A percentile compares a stretch with the other conserved stretches of the same genome.
These are phyloP conservation scores for Mollisiaceae sp. DNA, from an alignment of 2,329 filamentous ascomycete species.

Conservation along the genomic window DNA sequence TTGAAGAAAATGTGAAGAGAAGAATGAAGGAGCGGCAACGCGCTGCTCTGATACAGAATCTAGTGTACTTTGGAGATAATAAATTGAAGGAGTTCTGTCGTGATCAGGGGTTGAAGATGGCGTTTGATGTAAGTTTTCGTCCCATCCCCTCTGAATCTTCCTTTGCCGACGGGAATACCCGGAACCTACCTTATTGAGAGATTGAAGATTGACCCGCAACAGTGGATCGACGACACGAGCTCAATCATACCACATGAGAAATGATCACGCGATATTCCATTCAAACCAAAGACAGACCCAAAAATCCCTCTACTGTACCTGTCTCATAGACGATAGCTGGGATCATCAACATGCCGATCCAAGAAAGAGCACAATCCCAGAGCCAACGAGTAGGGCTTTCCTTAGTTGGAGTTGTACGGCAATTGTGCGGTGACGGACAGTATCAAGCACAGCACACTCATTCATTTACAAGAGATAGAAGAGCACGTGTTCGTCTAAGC, in stretches of 20 bases:
- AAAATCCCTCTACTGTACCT: neutral
- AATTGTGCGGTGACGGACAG: too few relatives aligned
- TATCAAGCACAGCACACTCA: neutral
- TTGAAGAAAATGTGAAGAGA: conserved; percentile 35
- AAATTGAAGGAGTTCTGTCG: conserved; percentile 35
- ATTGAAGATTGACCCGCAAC: neutral
- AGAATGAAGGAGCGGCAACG: conserved; percentile 35
- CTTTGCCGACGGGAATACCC: neutral
- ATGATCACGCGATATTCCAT: neutral
- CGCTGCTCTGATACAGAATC: conserved; percentile 34
- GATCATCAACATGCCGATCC: neutral
- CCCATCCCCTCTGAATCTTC: neutral
- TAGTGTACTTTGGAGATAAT: conserved; percentile 38
- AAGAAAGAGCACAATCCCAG: neutral
- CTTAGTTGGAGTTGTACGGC: neutral
- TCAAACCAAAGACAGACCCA: neutral
- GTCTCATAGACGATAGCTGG: neutral
- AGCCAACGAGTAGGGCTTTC: neutral
- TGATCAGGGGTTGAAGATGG: conserved; percentile 33
- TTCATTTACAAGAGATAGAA: neutral
- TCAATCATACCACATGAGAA: conserved; percentile 4
- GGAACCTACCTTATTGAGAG: neutral
- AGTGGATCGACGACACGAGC: conserved; percentile 9
- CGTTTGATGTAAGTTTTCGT: conserved; percentile 24
- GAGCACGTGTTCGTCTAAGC: neutral